phyloP scores from a whole-genome alignment of 805 yeast species.

The Ogataea wickerhamii region DNA sequence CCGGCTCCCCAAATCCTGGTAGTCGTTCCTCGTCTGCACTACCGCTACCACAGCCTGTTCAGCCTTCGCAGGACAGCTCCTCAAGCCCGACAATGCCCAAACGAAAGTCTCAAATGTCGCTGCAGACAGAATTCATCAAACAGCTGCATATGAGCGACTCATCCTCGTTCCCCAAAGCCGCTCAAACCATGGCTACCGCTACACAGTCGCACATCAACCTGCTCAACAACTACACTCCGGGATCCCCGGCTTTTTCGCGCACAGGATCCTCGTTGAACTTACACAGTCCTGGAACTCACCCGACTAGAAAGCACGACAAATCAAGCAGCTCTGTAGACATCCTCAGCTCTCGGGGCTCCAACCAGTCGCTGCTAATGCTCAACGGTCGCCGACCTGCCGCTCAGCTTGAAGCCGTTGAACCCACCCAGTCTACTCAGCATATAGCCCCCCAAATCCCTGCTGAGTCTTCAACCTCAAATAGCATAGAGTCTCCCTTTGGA shows the following conservation, averaged over 20 bases:
- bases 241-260: slow-evolving; percentile 14
- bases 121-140: slow-evolving; percentile 24
- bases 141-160: slow-evolving; percentile 31
- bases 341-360: slow-evolving; percentile 14
- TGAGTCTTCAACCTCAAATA: too few relatives aligned
- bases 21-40: slow-evolving; percentile 1
- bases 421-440: too few relatives aligned
- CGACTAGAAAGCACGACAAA: slow-evolving; percentile 1
- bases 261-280: slow-evolving; percentile 19
- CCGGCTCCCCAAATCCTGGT: not conserved
- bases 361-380: slow-evolving; percentile 12
- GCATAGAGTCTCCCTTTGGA: slow-evolving; percentile 13
- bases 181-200: slow-evolving; percentile 22
- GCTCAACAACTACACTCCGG: slow-evolving; percentile 22
- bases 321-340: slow-evolving; percentile 8
- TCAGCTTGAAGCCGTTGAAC: too few relatives aligned
- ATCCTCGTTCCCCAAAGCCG: slow-evolving; percentile 31
- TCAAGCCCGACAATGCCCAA: slow-evolving; percentile 4
- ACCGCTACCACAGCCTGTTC: slow-evolving; percentile 1
- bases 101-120: slow-evolving; percentile 19
- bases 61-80: slow-evolving; percentile 3
- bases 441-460: too few relatives aligned
- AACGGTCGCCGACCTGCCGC: too few relatives aligned
- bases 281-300: slow-evolving; percentile 3
- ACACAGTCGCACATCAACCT: slow-evolving; percentile 28